These are phyloP conservation scores for Termitomyces heimii DNA, from an alignment of 768 basidiomycete genomes.

Conservation along the genomic window DNA sequence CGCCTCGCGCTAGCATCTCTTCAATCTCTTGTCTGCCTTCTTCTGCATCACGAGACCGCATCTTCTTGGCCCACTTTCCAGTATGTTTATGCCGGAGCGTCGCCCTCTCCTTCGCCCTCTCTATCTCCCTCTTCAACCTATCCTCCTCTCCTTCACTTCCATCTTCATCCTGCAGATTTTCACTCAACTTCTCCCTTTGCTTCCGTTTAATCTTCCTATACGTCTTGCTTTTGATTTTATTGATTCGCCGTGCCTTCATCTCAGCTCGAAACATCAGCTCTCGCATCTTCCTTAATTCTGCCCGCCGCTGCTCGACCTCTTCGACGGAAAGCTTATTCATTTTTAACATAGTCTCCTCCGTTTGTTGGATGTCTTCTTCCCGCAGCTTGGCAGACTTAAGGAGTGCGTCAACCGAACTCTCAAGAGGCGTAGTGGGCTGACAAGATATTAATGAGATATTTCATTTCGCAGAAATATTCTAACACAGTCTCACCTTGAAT, in stretches of 20 bases:
- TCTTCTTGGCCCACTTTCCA: constrained; percentile 81
- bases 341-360: constrained; percentile 67
- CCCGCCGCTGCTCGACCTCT: constrained; percentile 77
- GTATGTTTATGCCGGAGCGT: constrained; percentile 85
- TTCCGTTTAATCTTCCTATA: constrained; percentile 84
- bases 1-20: constrained; percentile 82
- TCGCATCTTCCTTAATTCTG: constrained; percentile 81
- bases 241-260: constrained; percentile 79
- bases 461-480: background rate
- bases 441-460: background rate
- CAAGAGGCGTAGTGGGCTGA: constrained; percentile 80
- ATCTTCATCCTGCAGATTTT: constrained; percentile 40
- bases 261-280: constrained; percentile 94
- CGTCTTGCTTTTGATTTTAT: constrained; percentile 95
- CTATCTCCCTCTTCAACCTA: constrained; percentile 65
- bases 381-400: constrained; percentile 78
- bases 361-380: constrained; percentile 71
- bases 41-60: constrained; percentile 55
- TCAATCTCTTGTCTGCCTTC: constrained; percentile 60
- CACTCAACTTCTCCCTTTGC: constrained; percentile 55
- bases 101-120: constrained; percentile 83
- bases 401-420: constrained; percentile 77
- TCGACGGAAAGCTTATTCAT: constrained; percentile 80
- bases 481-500: constrained; percentile 60
- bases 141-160: constrained; percentile 48